Conservation (phyloP, 73 alveolate genomes). For the Breviolum minutum region DNA sequence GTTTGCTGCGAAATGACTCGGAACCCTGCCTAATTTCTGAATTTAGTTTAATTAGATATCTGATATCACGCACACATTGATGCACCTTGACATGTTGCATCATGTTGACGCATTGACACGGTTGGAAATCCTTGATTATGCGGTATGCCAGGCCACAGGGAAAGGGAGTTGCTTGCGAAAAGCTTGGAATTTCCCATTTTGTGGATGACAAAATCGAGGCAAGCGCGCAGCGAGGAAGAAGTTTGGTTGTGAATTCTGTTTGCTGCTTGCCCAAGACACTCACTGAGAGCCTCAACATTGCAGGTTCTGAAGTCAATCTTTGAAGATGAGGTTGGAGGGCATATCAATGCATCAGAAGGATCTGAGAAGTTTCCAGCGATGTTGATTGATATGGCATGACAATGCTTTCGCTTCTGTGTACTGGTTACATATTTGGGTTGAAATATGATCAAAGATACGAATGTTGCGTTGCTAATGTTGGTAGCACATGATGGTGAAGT, state of each 20-base stretch:
- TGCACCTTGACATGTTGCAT: background rate
- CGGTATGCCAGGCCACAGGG: conserved; percentile 42
- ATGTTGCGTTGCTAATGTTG: no score
- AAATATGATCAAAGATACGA: no score
- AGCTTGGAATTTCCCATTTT: conserved; percentile 83
- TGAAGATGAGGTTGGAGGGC: conserved; percentile 65
- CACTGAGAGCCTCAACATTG: background rate
- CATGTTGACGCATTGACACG: background rate
- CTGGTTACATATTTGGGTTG: no score
- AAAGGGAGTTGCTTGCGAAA: conserved; percentile 90
- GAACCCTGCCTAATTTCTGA: no score
- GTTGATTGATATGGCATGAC: no score
- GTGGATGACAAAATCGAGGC: conserved; percentile 94
- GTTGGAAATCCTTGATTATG: background rate
- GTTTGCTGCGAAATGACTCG: background rate
- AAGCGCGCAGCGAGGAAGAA: background rate
- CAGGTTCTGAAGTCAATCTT: conserved; percentile 82
- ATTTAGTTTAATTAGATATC: no score
- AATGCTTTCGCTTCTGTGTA: no score
- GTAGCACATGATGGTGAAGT: no score
- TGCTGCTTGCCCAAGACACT: background rate
- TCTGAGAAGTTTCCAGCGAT: no score
- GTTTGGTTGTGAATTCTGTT: background rate
- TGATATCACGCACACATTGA: background rate
- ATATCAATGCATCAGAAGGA: no score